Conservation (phyloP, 2,329 filamentous ascomycete genomes). For the Alternaria sp. region DNA sequence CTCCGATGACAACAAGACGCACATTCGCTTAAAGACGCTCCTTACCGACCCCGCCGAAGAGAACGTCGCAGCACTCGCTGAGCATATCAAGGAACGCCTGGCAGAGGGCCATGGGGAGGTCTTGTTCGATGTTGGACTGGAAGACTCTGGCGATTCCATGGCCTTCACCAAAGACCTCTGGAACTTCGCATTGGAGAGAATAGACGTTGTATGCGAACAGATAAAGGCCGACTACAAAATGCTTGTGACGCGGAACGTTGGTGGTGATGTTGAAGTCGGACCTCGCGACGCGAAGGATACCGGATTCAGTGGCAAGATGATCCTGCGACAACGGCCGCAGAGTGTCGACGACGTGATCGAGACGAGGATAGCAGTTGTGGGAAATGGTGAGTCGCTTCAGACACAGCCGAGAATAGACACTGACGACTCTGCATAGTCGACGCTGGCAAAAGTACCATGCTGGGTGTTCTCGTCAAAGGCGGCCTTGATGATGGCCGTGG, state of each 20-base stretch:
- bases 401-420: not conserved
- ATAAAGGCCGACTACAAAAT: slow-evolving; percentile 79
- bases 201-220: slow-evolving; percentile 70
- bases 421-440: slow-evolving; percentile 67
- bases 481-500: slow-evolving; percentile 93
- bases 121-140: slow-evolving; percentile 89
- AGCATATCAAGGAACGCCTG: slow-evolving; percentile 69
- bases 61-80: slow-evolving; percentile 68
- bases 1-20: slow-evolving; percentile 71
- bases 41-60: slow-evolving; percentile 68
- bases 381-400: slow-evolving; percentile 72
- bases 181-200: slow-evolving; percentile 71
- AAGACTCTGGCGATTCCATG: slow-evolving; percentile 89
- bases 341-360: slow-evolving; percentile 90
- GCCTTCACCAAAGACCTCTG: slow-evolving; percentile 76
- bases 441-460: slow-evolving; percentile 94
- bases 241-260: slow-evolving; percentile 89
- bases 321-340: slow-evolving; percentile 77
- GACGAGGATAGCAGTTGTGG: slow-evolving; percentile 94
- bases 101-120: slow-evolving; percentile 87
- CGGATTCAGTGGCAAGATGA: slow-evolving; percentile 82
- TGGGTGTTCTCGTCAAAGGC: slow-evolving; percentile 95
- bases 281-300: slow-evolving; percentile 71
- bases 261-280: slow-evolving; percentile 74
- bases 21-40: slow-evolving; percentile 75